Conservation (phyloP, 352 stramenopile genomes). For the Phytophthora fragariae region DNA sequence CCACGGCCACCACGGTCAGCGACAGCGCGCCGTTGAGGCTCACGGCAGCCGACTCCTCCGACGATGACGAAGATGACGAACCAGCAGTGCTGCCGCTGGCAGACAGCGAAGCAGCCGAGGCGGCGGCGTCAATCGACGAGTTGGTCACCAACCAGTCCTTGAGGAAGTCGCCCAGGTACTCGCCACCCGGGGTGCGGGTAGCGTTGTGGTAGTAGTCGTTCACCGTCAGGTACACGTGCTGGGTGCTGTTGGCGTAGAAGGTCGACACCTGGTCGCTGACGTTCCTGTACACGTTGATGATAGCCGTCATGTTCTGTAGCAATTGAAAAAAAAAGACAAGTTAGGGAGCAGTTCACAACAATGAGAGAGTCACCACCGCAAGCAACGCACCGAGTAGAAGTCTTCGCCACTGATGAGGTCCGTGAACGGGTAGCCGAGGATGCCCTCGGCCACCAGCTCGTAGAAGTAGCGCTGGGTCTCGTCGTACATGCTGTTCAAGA, state of each 20-base stretch:
- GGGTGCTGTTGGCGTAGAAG: constrained; percentile 56
- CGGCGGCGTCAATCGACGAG: constrained; percentile 38
- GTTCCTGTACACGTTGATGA: constrained; percentile 62
- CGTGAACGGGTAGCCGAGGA: constrained; percentile 62
- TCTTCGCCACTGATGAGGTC: constrained; percentile 58
- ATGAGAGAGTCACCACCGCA: background rate
- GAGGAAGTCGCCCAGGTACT: constrained; percentile 45
- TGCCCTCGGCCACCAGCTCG: constrained; percentile 57
- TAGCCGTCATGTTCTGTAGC: constrained; percentile 51
- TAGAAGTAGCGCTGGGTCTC: constrained; percentile 74
- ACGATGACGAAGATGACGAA: constrained; percentile 8
- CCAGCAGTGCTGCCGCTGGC: constrained; percentile 17
- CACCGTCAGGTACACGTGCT: constrained; percentile 62
- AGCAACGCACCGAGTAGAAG: constrained; percentile 57
- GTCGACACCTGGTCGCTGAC: constrained; percentile 55
- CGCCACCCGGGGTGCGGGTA: constrained; percentile 45
- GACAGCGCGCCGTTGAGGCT: constrained; percentile 26
- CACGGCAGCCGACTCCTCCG: constrained; percentile 22
- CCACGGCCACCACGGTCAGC: constrained; percentile 16
- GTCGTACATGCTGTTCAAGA: constrained; percentile 72
- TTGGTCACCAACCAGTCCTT: constrained; percentile 51
- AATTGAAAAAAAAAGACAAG: background rate
- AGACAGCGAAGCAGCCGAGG: constrained; percentile 27
- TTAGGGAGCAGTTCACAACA: background rate
- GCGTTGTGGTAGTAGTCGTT: constrained; percentile 60